Evolutionary conservation across 345 rosid genomes (phyloP).

Genomic region (Excoecaria agallocha): DNA sequence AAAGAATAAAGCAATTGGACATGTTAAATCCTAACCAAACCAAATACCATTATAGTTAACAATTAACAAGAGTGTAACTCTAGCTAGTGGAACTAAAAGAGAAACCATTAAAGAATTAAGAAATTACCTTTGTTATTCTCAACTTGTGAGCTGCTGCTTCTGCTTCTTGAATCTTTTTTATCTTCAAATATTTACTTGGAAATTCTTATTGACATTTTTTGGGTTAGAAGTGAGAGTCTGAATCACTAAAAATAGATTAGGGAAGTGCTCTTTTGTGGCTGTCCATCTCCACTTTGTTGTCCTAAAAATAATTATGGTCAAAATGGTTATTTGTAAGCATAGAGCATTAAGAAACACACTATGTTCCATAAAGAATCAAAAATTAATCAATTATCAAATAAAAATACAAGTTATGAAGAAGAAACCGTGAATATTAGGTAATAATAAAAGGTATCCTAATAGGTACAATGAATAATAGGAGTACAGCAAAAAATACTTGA

Average conservation of each 20-base stretch:
- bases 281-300: constrained; percentile 26
- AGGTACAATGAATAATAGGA: neutral
- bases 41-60: too few relatives aligned
- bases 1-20: too few relatives aligned
- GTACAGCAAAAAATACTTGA: neutral
- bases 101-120: too few relatives aligned
- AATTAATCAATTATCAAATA: neutral
- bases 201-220: constrained; percentile 33
- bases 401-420: neutral
- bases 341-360: too few relatives aligned
- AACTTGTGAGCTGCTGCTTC: too few relatives aligned
- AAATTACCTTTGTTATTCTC: too few relatives aligned
- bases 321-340: neutral
- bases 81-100: too few relatives aligned
- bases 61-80: too few relatives aligned
- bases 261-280: constrained; percentile 60
- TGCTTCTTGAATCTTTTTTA: too few relatives aligned
- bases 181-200: constrained; percentile 40
- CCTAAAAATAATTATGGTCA: constrained; percentile 33
- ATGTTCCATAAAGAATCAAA: neutral
- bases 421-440: neutral
- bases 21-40: too few relatives aligned
- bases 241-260: constrained; percentile 60
- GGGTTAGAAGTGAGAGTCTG: constrained; percentile 18
- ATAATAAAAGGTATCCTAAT: too few relatives aligned